A percentile compares a stretch with the other conserved stretches of the same genome.
phyloP scores from a whole-genome alignment of 225 moss, liverwort and hornwort genomes.

The Physcomitrium patens region DNA sequence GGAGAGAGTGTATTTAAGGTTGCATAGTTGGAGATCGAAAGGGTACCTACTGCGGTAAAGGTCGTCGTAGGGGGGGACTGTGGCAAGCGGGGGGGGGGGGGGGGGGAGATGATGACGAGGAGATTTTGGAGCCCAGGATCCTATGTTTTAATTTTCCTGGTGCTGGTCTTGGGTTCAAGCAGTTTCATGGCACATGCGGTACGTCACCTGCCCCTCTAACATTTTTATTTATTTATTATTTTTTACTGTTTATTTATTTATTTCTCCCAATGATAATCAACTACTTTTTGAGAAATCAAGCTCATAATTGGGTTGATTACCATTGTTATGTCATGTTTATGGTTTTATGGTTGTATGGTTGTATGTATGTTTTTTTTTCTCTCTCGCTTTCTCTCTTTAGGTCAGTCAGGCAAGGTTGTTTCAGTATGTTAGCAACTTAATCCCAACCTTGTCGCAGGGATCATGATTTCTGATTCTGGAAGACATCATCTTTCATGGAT shows the following conservation, averaged over 20 bases:
- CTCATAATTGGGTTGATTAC: too few species aligned
- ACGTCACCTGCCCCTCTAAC: background rate
- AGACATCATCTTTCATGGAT: background rate
- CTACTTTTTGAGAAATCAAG: background rate
- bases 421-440: background rate
- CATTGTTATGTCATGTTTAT: too few species aligned
- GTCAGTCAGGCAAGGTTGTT: background rate
- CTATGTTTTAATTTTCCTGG: constrained; percentile 22
- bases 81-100: background rate
- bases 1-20: background rate
- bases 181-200: constrained; percentile 33
- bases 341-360: too few species aligned
- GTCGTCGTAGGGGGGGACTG: background rate
- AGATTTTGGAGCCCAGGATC: constrained; percentile 13
- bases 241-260: background rate
- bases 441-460: background rate
- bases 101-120: constrained; percentile 10
- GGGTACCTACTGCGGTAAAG: background rate
- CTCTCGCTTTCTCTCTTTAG: too few species aligned
- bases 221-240: background rate
- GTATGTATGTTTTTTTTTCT: too few species aligned
- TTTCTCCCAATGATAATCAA: background rate
- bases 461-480: background rate
- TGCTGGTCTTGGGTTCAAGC: constrained; percentile 28
- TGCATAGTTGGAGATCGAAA: background rate